phyloP scores from a whole-genome alignment of 2,329 filamentous ascomycete species.

The Lomentospora prolificans region DNA sequence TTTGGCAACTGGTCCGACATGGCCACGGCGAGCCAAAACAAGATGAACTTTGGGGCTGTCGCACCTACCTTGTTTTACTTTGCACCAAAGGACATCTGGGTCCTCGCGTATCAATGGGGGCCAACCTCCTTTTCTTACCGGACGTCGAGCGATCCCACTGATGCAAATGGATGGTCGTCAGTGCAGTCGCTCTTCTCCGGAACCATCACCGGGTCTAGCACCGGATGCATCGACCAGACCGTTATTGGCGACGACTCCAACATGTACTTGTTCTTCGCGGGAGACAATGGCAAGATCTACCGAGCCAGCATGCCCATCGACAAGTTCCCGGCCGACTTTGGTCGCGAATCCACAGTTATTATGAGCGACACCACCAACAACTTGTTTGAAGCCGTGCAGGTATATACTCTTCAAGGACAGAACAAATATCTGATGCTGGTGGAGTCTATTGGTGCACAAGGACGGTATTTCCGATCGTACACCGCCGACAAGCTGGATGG shows the following conservation, averaged over 20 bases:
- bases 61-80: slow-evolving; percentile 58
- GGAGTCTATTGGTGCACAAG: slow-evolving; percentile 46
- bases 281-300: slow-evolving; percentile 59
- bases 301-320: slow-evolving; percentile 51
- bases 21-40: slow-evolving; percentile 39
- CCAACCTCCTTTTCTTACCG: slow-evolving; percentile 48
- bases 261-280: slow-evolving; percentile 60
- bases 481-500: slow-evolving; percentile 48
- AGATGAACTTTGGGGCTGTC: slow-evolving; percentile 35
- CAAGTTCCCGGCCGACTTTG: slow-evolving; percentile 53
- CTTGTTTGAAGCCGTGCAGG: slow-evolving; percentile 57
- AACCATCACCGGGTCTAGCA: slow-evolving; percentile 37
- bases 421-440: slow-evolving; percentile 58
- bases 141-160: slow-evolving; percentile 47
- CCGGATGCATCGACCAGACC: slow-evolving; percentile 52
- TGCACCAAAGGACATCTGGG: slow-evolving; percentile 48
- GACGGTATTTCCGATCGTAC: slow-evolving; percentile 59
- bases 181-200: slow-evolving; percentile 47
- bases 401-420: slow-evolving; percentile 48
- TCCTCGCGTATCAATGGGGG: slow-evolving; percentile 59
- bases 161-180: slow-evolving; percentile 46
- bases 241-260: slow-evolving; percentile 49
- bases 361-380: slow-evolving; percentile 44
- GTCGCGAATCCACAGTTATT: slow-evolving; percentile 36
- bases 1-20: slow-evolving; percentile 45